Evolutionary conservation across 768 basidiomycete species (phyloP).

Genomic region (Pholiota microspora): DNA sequence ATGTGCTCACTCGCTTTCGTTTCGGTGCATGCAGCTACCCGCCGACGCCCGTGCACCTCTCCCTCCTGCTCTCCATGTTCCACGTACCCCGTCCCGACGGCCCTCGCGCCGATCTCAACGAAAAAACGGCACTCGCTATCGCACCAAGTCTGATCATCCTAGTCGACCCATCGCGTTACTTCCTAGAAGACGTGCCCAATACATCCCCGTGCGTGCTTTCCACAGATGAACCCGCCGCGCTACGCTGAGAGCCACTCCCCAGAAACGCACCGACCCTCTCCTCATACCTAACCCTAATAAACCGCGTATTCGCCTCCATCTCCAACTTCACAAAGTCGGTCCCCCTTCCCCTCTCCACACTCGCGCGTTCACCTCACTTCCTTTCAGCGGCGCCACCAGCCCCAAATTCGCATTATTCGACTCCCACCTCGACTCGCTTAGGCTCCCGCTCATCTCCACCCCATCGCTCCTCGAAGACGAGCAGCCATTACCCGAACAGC

Average conservation of each 20-base stretch:
- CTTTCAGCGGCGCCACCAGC: slow-evolving; percentile 1
- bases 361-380: not conserved
- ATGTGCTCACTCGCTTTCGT: no score
- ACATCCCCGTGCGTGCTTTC: slow-evolving; percentile 9
- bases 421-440: slow-evolving; percentile 48
- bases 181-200: slow-evolving; percentile 23
- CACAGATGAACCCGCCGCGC: not conserved
- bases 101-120: slow-evolving; percentile 12
- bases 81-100: slow-evolving; percentile 28
- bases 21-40: slow-evolving; percentile 54
- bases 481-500: slow-evolving; percentile 12
- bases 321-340: slow-evolving; percentile 27
- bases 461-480: slow-evolving; percentile 18
- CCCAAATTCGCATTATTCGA: slow-evolving; percentile 55
- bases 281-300: slow-evolving; percentile 50
- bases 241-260: not conserved
- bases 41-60: slow-evolving; percentile 54
- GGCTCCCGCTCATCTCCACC: slow-evolving; percentile 43
- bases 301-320: slow-evolving; percentile 42
- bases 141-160: slow-evolving; percentile 56
- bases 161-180: slow-evolving; percentile 59
- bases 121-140: slow-evolving; percentile 26
- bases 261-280: slow-evolving; percentile 31
- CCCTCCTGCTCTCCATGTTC: slow-evolving; percentile 49
- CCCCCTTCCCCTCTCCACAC: not conserved